phyloP scores from a whole-genome alignment of 2,329 filamentous ascomycete genomes.

The Colletotrichum sp. region DNA sequence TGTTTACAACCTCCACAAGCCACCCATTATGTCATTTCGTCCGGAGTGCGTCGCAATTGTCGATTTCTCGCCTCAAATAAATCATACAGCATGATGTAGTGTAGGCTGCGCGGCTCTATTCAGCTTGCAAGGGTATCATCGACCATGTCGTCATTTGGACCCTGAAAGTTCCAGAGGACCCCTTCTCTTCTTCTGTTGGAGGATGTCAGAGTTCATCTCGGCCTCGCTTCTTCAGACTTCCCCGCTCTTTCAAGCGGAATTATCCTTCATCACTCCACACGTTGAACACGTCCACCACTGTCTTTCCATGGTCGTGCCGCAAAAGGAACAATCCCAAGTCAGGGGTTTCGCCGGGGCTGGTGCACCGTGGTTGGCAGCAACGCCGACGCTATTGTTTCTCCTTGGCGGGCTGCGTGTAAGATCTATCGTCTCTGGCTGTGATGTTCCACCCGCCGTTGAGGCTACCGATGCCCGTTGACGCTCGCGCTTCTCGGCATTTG shows the following conservation, averaged over 20 bases:
- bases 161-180: slow-evolving; percentile 1
- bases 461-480: slow-evolving; percentile 22
- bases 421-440: slow-evolving; percentile 29
- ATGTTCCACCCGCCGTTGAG: background rate
- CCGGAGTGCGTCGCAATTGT: background rate
- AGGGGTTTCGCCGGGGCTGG: slow-evolving; percentile 26
- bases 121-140: slow-evolving; percentile 2
- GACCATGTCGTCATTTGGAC: slow-evolving; percentile 18
- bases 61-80: background rate
- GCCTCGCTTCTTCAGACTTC: background rate
- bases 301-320: slow-evolving; percentile 55
- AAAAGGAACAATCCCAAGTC: slow-evolving; percentile 58
- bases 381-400: slow-evolving; percentile 4
- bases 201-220: background rate
- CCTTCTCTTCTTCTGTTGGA: background rate
- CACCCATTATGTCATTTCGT: slow-evolving; percentile 11
- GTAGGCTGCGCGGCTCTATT: background rate
- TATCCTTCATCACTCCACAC: slow-evolving; percentile 60
- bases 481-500: slow-evolving; percentile 25
- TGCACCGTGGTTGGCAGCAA: slow-evolving; percentile 8
- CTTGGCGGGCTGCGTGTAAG: slow-evolving; percentile 37
- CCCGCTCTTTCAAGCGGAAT: slow-evolving; percentile 36
- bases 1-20: background rate
- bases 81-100: background rate
- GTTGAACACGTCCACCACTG: slow-evolving; percentile 63